Evolutionary conservation across 306 rosid genomes (phyloP).

Genomic region (Vigna unguiculata): DNA sequence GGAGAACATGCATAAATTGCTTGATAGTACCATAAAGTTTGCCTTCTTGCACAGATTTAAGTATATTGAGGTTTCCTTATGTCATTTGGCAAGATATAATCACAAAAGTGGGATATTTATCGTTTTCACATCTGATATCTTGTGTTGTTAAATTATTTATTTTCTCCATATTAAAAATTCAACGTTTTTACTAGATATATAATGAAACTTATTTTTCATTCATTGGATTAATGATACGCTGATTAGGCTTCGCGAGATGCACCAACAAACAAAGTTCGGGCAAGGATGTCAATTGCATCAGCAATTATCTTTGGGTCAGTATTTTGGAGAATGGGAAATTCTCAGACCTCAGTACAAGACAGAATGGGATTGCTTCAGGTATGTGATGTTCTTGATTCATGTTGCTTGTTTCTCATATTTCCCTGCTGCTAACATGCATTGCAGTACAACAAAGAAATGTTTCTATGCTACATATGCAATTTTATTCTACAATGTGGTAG

Average conservation of each 20-base stretch:
- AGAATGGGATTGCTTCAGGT: slow-evolving; percentile 99
- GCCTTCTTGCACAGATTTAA: slow-evolving; percentile 13
- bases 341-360: slow-evolving; percentile 98
- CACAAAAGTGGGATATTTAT: slow-evolving; percentile 5
- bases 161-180: slow-evolving; percentile 24
- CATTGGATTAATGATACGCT: slow-evolving; percentile 43
- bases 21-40: slow-evolving; percentile 24
- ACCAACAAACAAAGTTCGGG: slow-evolving; percentile 90
- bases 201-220: slow-evolving; percentile 45
- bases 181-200: slow-evolving; percentile 17
- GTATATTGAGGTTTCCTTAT: slow-evolving; percentile 22
- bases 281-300: slow-evolving; percentile 92
- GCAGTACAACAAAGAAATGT: slow-evolving; percentile 29
- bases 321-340: slow-evolving; percentile 93
- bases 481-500: slow-evolving; percentile 7
- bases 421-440: slow-evolving; percentile 35
- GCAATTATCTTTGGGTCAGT: slow-evolving; percentile 93
- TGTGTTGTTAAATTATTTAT: slow-evolving; percentile 4
- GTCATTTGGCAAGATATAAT: slow-evolving; percentile 36
- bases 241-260: slow-evolving; percentile 89
- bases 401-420: slow-evolving; percentile 32
- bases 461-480: slow-evolving; percentile 17
- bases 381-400: slow-evolving; percentile 42
- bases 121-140: slow-evolving; percentile 20
- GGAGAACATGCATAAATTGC: slow-evolving; percentile 35